phyloP scores from a whole-genome alignment of 2,329 filamentous ascomycete genomes.

The Penicillium fuscoglaucum region DNA sequence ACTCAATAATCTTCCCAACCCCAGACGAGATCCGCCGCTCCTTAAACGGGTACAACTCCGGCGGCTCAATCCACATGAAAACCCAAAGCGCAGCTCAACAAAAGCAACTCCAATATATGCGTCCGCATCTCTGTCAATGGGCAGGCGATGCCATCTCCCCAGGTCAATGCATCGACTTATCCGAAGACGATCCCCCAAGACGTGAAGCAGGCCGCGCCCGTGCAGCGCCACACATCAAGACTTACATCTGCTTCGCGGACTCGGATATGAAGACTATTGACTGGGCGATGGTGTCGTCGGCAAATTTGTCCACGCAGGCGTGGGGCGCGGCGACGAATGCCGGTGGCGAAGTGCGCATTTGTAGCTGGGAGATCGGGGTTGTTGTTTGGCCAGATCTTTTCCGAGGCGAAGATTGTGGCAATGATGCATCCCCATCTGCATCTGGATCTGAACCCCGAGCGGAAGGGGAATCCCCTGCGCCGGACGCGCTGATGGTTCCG shows the following conservation, averaged over 20 bases:
- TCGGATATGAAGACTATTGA: conserved; percentile 57
- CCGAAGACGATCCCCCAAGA: conserved; percentile 9
- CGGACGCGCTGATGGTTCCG: conserved; percentile 61
- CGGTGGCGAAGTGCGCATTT: conserved; percentile 65
- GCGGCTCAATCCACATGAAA: conserved; percentile 79
- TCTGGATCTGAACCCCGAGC: background rate
- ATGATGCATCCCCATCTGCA: background rate
- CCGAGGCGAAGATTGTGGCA: conserved; percentile 16
- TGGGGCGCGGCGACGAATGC: conserved; percentile 69
- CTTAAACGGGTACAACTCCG: conserved; percentile 75
- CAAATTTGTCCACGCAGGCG: conserved; percentile 86
- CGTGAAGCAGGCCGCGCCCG: conserved; percentile 61
- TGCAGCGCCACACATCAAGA: conserved; percentile 87
- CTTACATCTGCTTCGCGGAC: conserved; percentile 68
- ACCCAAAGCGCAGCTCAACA: conserved; percentile 67
- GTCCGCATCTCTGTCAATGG: conserved; percentile 74
- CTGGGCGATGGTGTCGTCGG: conserved; percentile 86
- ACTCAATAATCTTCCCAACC: conserved; percentile 79
- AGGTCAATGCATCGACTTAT: conserved; percentile 13
- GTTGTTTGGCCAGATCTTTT: conserved; percentile 72
- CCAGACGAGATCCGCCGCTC: conserved; percentile 73
- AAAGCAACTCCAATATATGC: conserved; percentile 72
- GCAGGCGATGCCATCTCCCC: conserved; percentile 54
- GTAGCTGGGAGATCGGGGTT: conserved; percentile 82
- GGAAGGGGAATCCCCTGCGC: background rate